Evolutionary conservation across 2,329 filamentous ascomycete species (phyloP), one percentile per base, ranked within the genome.

Genomic region (Shiraia sp.): DNA sequence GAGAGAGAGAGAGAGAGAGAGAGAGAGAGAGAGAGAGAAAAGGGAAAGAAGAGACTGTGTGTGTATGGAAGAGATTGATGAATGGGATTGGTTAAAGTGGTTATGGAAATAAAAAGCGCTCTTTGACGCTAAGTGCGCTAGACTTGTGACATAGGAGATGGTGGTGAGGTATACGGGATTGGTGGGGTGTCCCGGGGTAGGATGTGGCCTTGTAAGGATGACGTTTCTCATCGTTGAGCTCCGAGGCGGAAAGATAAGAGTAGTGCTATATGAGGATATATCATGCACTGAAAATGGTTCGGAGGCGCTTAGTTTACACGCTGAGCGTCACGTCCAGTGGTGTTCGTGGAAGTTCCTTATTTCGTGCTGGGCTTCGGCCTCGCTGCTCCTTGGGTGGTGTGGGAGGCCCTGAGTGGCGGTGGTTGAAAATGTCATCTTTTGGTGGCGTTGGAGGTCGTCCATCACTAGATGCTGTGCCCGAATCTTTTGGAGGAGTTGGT

Each of bases 401-500:
- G 0, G 68, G 70, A 19, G 68, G 68, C 7, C 65, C 63, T 10
- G 59, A 57, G 39, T 65, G 51, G 10, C 59, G 42, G 27, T 57
- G 41, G 17, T 41, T 49, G 35, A 59, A 65, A 4, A 23, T 22
- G 2, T 49, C 42, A 31, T 70, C 65, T 42, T 71, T 70, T n/a
- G 68, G 63, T 12, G 68, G 68, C 12, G 66, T 71, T 2, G 66
- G 64, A 17, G 65, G 65, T 34, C 66, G 47, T 8, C 59, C 56
- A 32, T 46, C 39, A 27, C 41, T 58, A 14, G 40, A 40, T 2
- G 45, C 55, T 13, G 57, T 57, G 10, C 49, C 55, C 10, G 56
- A 59, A 36, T 70, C 68, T 42, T 75, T 75, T 1, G 72, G 72
- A 10, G 72, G 72, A n/a, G 72, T 75, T 2, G 72, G 71, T 19